Evolutionary conservation across 1,139 yeast species (phyloP).

Genomic region (Scheffersomyces illinoinensis): DNA sequence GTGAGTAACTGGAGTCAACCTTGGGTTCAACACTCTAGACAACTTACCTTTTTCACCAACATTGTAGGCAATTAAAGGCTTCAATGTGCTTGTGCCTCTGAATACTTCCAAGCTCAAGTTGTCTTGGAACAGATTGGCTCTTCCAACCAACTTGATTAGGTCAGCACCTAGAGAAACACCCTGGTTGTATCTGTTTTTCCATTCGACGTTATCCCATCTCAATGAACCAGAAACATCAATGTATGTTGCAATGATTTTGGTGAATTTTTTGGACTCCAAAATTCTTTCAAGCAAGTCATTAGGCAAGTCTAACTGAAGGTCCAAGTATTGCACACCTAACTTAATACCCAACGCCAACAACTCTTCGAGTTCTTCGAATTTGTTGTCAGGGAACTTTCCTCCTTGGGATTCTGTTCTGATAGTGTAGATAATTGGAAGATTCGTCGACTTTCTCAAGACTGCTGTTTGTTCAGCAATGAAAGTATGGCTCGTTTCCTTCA

Average conservation of each 20-base stretch:
- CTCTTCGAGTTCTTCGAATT: conserved; percentile 45
- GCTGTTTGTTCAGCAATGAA: conserved; percentile 79
- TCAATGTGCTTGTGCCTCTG: conserved; percentile 48
- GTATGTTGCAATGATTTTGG: conserved; percentile 79
- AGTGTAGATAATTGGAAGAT: conserved; percentile 79
- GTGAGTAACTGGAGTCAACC: conserved; percentile 86
- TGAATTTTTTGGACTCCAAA: conserved; percentile 47
- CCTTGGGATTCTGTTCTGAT: conserved; percentile 80
- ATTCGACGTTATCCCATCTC: conserved; percentile 68
- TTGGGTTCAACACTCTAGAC: conserved; percentile 71
- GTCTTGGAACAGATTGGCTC: conserved; percentile 63
- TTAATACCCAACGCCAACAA: conserved; percentile 67
- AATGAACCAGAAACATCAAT: conserved; percentile 67
- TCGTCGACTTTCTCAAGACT: conserved; percentile 57
- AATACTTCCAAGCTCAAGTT: conserved; percentile 72
- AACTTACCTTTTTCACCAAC: conserved; percentile 77
- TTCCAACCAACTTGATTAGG: conserved; percentile 80
- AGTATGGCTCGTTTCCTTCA: conserved; percentile 48
- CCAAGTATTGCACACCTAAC: conserved; percentile 60
- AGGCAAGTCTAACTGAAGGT: conserved; percentile 51
- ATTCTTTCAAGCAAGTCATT: conserved; percentile 29
- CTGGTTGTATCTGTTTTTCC: conserved; percentile 71
- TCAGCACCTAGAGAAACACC: conserved; percentile 72
- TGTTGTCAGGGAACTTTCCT: conserved; percentile 63
- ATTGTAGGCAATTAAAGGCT: conserved; percentile 82